These are phyloP conservation scores for Conoideocrella luteorostrata DNA, from an alignment of 2,329 filamentous ascomycete genomes.

Conservation along the genomic window DNA sequence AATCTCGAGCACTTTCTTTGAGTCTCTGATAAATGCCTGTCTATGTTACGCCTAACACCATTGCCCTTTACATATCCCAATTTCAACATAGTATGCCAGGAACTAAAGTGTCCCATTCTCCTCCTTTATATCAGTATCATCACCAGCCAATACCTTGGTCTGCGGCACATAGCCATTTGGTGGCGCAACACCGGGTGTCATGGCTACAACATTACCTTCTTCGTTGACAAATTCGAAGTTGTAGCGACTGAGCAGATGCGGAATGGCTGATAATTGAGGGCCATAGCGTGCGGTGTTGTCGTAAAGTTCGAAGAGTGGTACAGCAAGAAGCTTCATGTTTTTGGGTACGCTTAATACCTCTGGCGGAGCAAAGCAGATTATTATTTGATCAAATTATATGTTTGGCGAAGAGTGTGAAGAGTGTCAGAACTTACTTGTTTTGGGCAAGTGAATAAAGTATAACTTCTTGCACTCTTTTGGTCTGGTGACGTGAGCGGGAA, in stretches of 20 bases:
- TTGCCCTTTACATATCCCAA: constrained; percentile 17
- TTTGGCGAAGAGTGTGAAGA: no score
- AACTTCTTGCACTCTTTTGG: constrained; percentile 99
- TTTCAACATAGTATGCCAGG: constrained; percentile 13
- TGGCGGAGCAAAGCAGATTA: constrained; percentile 28
- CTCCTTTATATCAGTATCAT: constrained; percentile 56
- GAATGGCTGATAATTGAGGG: constrained; percentile 91
- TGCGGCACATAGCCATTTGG: constrained; percentile 55
- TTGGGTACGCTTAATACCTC: constrained; percentile 95
- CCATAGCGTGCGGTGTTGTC: constrained; percentile 95
- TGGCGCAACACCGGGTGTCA: constrained; percentile 65
- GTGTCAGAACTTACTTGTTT: constrained; percentile 63
- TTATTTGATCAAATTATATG: neutral
- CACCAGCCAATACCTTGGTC: constrained; percentile 59
- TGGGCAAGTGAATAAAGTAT: constrained; percentile 91
- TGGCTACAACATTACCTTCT: constrained; percentile 76
- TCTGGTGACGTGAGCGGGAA: constrained; percentile 89
- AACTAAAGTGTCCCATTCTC: constrained; percentile 32
- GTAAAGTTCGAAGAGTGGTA: constrained; percentile 95
- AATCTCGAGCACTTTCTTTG: no score
- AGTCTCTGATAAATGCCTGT: constrained; percentile 10
- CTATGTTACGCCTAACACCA: constrained; percentile 29
- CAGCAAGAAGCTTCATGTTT: constrained; percentile 98
- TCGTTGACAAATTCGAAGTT: constrained; percentile 98
- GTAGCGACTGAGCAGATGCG: constrained; percentile 88